Evolutionary conservation across 768 basidiomycete genomes (phyloP).

Genomic region (Brasilioporus rufonigricans): DNA sequence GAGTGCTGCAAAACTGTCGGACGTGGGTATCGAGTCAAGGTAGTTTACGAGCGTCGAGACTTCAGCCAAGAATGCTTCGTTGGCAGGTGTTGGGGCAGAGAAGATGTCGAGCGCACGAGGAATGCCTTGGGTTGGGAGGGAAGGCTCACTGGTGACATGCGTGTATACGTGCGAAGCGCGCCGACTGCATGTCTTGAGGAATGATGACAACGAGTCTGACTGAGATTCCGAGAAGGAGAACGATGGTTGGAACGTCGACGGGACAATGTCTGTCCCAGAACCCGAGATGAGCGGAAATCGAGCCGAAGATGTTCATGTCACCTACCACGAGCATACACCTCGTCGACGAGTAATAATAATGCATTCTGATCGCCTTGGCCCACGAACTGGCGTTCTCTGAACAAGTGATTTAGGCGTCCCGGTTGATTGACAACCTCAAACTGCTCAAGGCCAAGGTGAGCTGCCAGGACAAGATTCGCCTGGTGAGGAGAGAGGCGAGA

Average conservation of each 20-base stretch:
- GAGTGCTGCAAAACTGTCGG: slow-evolving; percentile 61
- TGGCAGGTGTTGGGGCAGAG: slow-evolving; percentile 38
- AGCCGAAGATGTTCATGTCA: background rate
- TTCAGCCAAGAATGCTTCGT: slow-evolving; percentile 40
- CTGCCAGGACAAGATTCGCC: slow-evolving; percentile 59
- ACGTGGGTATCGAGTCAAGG: slow-evolving; percentile 31
- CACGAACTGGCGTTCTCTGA: slow-evolving; percentile 49
- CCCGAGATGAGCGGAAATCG: background rate
- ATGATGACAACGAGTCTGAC: slow-evolving; percentile 41
- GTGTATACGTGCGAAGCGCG: slow-evolving; percentile 59
- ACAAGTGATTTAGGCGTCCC: slow-evolving; percentile 17
- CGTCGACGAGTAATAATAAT: slow-evolving; percentile 55
- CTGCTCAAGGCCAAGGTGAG: slow-evolving; percentile 68
- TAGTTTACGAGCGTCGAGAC: slow-evolving; percentile 52
- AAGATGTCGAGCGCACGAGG: slow-evolving; percentile 41
- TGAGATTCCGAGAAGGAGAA: slow-evolving; percentile 40
- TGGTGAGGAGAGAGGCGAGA: slow-evolving; percentile 47
- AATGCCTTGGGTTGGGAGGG: slow-evolving; percentile 28
- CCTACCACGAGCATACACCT: slow-evolving; percentile 54
- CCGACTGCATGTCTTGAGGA: slow-evolving; percentile 56
- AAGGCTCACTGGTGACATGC: slow-evolving; percentile 45
- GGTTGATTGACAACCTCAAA: slow-evolving; percentile 50
- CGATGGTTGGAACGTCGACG: slow-evolving; percentile 46
- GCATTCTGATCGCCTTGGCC: slow-evolving; percentile 51
- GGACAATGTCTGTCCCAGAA: slow-evolving; percentile 49